Evolutionary conservation across 257 asterid genomes (phyloP), one percentile per base, ranked within the genome.

Genomic region (Ballota nigra): DNA sequence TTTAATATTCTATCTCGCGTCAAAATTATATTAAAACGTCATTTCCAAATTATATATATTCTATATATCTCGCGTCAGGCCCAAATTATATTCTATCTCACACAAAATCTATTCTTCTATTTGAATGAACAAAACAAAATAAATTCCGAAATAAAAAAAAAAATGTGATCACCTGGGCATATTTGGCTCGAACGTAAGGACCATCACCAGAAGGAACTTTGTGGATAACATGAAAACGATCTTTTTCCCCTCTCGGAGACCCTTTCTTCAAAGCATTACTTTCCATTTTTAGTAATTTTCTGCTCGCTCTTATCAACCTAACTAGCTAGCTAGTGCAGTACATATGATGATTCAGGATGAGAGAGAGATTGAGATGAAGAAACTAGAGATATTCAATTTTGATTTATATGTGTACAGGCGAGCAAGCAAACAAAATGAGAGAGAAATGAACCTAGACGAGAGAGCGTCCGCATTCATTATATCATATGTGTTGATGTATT

Each of bases 161-260:
- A 12, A 18, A 6, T 9, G 33, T 0, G 29, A 6, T 40, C 0
- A 92, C 98, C 97, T 90, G 98, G 74, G 92, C 92, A 80, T 85
- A 84, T 70, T 92, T 92, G 41, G 97, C 98, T 41, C 90, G 84
- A 68, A 86, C 97, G 70, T 92, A 92, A 80, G 96, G 97, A 2
- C 98, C 97, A 77, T 92, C 95, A 6, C 97, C 98, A 5, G 87
- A 83, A 77, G 98, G 98, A 75, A 90, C 95, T 72, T 92, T 92
- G 78, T 86, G 85, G 51, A 84, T 78, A 1, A 86, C 91, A 68
- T 84, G 95, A 75, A 79, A 86, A 8, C 23, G 41, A 29, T 81
- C 79, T 31, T 74, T 76, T 19, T 83, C 82, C 31, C 43, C 75
- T 77, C 64, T 83, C 19, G n/a, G 7, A 53, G 24, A 15, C 24